Evolutionary conservation across 495 filamentous ascomycete genomes (phyloP).

Genomic region (Neurospora sp.): DNA sequence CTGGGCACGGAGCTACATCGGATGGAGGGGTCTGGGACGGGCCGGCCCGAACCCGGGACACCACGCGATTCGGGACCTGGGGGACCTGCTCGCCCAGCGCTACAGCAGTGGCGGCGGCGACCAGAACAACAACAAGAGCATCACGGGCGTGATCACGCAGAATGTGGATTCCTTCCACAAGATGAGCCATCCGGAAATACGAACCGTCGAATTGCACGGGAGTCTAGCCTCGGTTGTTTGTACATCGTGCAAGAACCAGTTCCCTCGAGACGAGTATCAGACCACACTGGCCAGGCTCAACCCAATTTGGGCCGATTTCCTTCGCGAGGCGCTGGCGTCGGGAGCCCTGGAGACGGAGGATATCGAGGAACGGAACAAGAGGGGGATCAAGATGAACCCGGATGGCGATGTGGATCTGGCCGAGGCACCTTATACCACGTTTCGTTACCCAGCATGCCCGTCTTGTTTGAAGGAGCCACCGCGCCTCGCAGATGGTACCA

Average conservation of each 20-base stretch:
- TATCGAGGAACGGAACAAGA: slow-evolving; percentile 53
- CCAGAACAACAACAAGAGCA: slow-evolving; percentile 35
- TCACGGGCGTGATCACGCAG: slow-evolving; percentile 78
- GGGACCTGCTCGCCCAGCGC: slow-evolving; percentile 30
- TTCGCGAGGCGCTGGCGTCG: slow-evolving; percentile 54
- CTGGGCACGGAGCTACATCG: slow-evolving; percentile 91
- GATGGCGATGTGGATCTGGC: slow-evolving; percentile 95
- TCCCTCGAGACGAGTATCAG: slow-evolving; percentile 67
- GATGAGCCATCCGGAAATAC: slow-evolving; percentile 59
- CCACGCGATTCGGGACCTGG: slow-evolving; percentile 60
- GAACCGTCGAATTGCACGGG: slow-evolving; percentile 81
- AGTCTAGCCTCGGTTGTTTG: slow-evolving; percentile 75
- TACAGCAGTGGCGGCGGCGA: background rate
- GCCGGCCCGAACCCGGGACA: slow-evolving; percentile 76
- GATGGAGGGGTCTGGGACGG: slow-evolving; percentile 71
- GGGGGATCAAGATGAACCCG: slow-evolving; percentile 74
- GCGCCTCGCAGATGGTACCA: slow-evolving; percentile 42
- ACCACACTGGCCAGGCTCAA: slow-evolving; percentile 66
- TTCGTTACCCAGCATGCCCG: slow-evolving; percentile 86
- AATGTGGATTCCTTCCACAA: slow-evolving; percentile 95
- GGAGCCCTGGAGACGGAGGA: slow-evolving; percentile 73
- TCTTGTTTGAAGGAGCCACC: slow-evolving; percentile 64
- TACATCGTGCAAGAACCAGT: slow-evolving; percentile 59
- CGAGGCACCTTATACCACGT: slow-evolving; percentile 74
- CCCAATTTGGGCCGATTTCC: slow-evolving; percentile 73